phyloP scores from a whole-genome alignment of 106 monocot genomes.

The Agapanthus africanus region DNA sequence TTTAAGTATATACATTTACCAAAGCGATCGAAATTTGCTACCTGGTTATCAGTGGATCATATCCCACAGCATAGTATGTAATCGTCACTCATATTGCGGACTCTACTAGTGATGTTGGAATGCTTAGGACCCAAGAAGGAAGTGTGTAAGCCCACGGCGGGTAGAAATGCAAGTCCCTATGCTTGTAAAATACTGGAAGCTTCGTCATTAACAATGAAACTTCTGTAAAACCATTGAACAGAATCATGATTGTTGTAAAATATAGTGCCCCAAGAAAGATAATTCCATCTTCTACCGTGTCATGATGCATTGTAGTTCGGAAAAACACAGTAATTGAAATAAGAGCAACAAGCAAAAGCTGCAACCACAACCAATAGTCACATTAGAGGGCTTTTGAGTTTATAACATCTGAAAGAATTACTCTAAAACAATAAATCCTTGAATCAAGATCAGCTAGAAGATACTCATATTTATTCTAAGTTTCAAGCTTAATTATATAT shows the following conservation, averaged over 20 bases:
- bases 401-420: background rate
- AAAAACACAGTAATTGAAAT: constrained; percentile 97
- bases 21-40: constrained; percentile 13
- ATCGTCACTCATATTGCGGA: constrained; percentile 79
- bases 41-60: constrained; percentile 90
- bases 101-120: constrained; percentile 85
- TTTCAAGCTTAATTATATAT: too few relatives aligned
- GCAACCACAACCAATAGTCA: constrained; percentile 21
- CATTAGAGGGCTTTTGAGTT: background rate
- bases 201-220: constrained; percentile 82
- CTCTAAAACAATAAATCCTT: background rate
- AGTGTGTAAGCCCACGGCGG: constrained; percentile 85
- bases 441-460: background rate
- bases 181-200: constrained; percentile 95
- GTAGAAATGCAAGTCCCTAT: constrained; percentile 92
- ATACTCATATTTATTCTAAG: too few relatives aligned
- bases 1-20: background rate
- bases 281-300: constrained; percentile 86
- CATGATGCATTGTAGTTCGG: constrained; percentile 77
- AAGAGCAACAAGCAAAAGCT: constrained; percentile 85
- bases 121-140: constrained; percentile 88
- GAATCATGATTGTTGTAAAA: constrained; percentile 85
- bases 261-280: constrained; percentile 81
- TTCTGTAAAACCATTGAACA: constrained; percentile 98
- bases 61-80: constrained; percentile 92